These are phyloP conservation scores for Soucietia sequanensis DNA, from an alignment of 805 yeast genomes.

Conservation along the genomic window DNA sequence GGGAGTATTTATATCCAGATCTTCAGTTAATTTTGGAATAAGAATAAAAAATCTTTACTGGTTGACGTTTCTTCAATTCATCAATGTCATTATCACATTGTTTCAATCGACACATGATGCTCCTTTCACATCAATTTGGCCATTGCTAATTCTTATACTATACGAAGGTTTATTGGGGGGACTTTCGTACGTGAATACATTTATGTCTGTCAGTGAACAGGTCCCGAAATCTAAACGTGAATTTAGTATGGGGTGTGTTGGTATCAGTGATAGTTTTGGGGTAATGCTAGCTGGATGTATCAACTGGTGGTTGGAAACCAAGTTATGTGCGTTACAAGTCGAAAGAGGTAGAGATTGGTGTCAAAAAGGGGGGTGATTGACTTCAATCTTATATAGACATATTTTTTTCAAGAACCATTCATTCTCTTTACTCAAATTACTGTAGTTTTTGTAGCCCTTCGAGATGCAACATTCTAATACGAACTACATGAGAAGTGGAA, in stretches of 20 bases:
- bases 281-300: conserved; percentile 76
- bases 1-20: conserved; percentile 90
- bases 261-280: conserved; percentile 72
- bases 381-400: too few species aligned
- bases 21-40: conserved; percentile 66
- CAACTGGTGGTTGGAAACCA: conserved; percentile 72
- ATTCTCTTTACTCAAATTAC: too few species aligned
- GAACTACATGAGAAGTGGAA: too few species aligned
- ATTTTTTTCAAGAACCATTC: too few species aligned
- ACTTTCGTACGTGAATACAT: conserved; percentile 85
- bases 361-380: too few species aligned
- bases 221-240: conserved; percentile 40
- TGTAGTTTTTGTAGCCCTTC: too few species aligned
- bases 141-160: conserved; percentile 61
- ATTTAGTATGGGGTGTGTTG: conserved; percentile 34
- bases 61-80: conserved; percentile 63
- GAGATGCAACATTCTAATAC: too few species aligned
- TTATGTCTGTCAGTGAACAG: conserved; percentile 67
- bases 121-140: conserved; percentile 59
- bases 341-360: conserved; percentile 81
- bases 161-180: conserved; percentile 95
- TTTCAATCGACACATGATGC: conserved; percentile 62
- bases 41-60: conserved; percentile 58
- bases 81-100: conserved; percentile 59
- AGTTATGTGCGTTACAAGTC: conserved; percentile 70